These are phyloP conservation scores for Castanea crenata DNA, from an alignment of 306 rosid genomes.

Conservation along the genomic window DNA sequence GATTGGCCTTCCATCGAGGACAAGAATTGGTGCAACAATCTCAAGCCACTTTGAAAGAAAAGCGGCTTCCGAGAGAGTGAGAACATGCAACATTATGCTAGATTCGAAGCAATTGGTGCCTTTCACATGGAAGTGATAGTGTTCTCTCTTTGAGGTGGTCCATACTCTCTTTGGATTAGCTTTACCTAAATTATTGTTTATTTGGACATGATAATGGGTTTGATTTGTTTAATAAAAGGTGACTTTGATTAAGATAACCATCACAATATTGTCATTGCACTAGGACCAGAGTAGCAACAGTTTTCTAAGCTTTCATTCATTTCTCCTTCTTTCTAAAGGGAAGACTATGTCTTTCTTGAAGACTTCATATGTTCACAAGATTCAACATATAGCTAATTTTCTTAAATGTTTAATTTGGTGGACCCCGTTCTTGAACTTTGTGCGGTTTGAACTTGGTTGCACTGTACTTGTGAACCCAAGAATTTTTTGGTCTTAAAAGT, in stretches of 20 bases:
- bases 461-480: constrained; percentile 24
- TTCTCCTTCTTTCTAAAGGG: constrained; percentile 42
- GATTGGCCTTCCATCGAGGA: constrained; percentile 64
- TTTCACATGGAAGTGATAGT: constrained; percentile 64
- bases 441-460: constrained; percentile 37
- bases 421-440: constrained; percentile 30
- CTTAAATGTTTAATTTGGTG: neutral
- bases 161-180: constrained; percentile 49
- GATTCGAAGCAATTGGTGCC: constrained; percentile 66
- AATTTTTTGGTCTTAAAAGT: constrained; percentile 29
- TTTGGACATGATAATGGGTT: constrained; percentile 44
- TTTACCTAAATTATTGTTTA: constrained; percentile 41
- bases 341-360: constrained; percentile 52
- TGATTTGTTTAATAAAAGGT: constrained; percentile 41
- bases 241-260: constrained; percentile 53
- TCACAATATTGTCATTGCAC: constrained; percentile 25
- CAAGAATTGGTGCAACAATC: constrained; percentile 66
- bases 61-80: constrained; percentile 58
- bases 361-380: constrained; percentile 35
- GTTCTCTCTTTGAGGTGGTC: constrained; percentile 46
- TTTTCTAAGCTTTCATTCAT: constrained; percentile 18
- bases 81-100: constrained; percentile 80
- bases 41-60: constrained; percentile 67
- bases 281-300: constrained; percentile 22
- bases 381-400: constrained; percentile 22